Evolutionary conservation across 1,284 basidiomycete species (phyloP).

Genomic region (Sporisorium sorghi): DNA sequence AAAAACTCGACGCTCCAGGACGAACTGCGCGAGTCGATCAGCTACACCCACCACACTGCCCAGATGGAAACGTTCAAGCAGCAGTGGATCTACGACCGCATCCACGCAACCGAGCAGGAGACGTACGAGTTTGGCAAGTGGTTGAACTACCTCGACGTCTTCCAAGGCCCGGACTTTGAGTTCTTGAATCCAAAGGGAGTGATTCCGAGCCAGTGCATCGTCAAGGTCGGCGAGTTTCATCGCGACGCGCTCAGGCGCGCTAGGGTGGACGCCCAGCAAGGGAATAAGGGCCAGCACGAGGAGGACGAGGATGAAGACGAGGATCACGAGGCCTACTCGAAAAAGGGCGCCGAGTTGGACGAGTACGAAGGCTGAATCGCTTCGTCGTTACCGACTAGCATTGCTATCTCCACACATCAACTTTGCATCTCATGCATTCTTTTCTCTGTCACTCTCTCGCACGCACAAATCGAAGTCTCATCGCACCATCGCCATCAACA

Average conservation of each 20-base stretch:
- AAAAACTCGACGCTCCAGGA: conserved; percentile 20
- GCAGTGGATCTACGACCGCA: conserved; percentile 65
- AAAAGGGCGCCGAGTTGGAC: conserved; percentile 75
- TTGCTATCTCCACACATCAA: no score
- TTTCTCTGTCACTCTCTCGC: no score
- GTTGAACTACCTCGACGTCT: conserved; percentile 68
- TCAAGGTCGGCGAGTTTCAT: conserved; percentile 73
- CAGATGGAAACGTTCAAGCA: conserved; percentile 66
- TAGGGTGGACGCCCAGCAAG: conserved; percentile 37
- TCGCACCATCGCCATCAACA: no score
- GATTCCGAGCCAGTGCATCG: conserved; percentile 67
- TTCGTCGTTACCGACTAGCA: no score
- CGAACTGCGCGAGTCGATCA: conserved; percentile 49
- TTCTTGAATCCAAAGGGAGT: conserved; percentile 70
- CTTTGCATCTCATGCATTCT: no score
- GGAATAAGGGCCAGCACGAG: conserved; percentile 54
- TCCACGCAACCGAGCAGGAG: conserved; percentile 78
- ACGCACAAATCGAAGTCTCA: no score
- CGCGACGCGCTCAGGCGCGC: conserved; percentile 76
- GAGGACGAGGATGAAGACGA: conserved; percentile 67
- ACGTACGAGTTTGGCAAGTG: conserved; percentile 74
- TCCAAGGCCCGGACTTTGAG: conserved; percentile 64
- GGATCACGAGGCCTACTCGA: conserved; percentile 72
- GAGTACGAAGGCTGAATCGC: conserved; percentile 60
- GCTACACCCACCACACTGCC: conserved; percentile 33